phyloP scores from a whole-genome alignment of 164 flowering plant species.

The Cinnamomum micranthum region DNA sequence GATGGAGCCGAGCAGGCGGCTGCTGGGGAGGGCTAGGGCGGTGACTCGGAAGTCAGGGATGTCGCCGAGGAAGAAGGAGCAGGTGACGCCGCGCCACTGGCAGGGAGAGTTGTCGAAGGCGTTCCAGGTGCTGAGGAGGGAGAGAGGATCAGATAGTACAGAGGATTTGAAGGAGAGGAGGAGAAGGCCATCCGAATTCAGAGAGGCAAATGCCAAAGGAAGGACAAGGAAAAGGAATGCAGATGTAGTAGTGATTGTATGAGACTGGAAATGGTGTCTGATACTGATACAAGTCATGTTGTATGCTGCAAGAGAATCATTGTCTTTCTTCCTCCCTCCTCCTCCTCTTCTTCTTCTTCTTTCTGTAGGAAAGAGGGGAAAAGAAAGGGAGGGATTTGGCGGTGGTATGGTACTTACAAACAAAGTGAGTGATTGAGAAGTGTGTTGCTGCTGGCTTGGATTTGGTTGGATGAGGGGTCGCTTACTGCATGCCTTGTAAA shows the following conservation, averaged over 20 bases:
- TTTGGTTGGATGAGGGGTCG: too few species aligned
- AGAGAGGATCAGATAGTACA: slow-evolving; percentile 54
- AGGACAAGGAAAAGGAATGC: not conserved
- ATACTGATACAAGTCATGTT: not conserved
- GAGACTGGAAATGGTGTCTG: not conserved
- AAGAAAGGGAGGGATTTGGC: not conserved
- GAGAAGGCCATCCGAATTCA: slow-evolving; percentile 54
- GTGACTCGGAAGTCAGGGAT: slow-evolving; percentile 30
- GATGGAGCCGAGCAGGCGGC: slow-evolving; percentile 60
- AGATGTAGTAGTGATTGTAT: not conserved
- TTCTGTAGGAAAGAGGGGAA: not conserved
- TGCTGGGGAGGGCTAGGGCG: slow-evolving; percentile 46
- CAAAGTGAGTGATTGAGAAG: too few species aligned
- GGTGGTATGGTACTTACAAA: not conserved
- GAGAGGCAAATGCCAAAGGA: slow-evolving; percentile 5
- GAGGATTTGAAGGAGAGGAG: slow-evolving; percentile 68
- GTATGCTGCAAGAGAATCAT: not conserved
- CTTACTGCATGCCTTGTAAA: too few species aligned
- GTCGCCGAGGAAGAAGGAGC: slow-evolving; percentile 19
- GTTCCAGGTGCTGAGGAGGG: slow-evolving; percentile 50
- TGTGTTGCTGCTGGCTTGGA: too few species aligned
- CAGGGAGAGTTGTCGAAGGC: slow-evolving; percentile 59
- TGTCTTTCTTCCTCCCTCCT: not conserved
- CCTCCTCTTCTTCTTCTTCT: too few species aligned
- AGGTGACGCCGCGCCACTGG: slow-evolving; percentile 66